Base-by-base conservation (phyloP, 192 early-diverging fungal species). In the Umbelopsis isabellina region DNA sequence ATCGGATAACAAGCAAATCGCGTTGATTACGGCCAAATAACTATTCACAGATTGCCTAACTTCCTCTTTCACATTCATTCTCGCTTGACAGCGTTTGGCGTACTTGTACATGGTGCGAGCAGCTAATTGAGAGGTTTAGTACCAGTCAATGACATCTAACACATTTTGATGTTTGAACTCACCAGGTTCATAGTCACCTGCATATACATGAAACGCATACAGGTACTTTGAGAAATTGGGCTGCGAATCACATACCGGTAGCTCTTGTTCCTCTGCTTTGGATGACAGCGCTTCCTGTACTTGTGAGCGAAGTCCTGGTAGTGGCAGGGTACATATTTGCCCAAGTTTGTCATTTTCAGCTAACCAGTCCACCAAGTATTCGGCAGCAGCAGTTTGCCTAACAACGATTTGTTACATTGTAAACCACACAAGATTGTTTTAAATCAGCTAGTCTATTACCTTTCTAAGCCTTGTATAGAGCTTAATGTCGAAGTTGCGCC, bases 171-270 rank as follows among this genome's bases (percentile, higher is more conserved):
- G 0, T 49, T 21, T 33, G 5, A 23, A 61, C 55, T 27, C 33
- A 61, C 55, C 55, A 27, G 55, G 55, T 2, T 10, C 27, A 35
- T 61, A 61, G 55, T 61, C 55, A 12, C 55, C 55, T 0, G 55
- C 55, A 25, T 61, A 61, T 23, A 61, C 30, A 35, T 61, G 37
- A 35, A 61, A 61, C 2, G 55, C 55, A n/a, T 61, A 61, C 30
- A 61, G 4, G 27, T 61, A 7, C 55, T 61, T 61, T 33, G 55
- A 33, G 15, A 61, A 61, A 35, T 61, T 25, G 5, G 33, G 27
- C 15, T 61, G 55, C 18, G 55, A 61, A 22, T 33, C 27, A 37
- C 33, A 30, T 25, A 61, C 27, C 8, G 55, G 55, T 18, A 35
- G 25, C 11, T 61, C 23, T 16, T 61, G 55, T 13, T 2, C 9